Percentiles rank a stretch among this genome's conserved stretches.
Conservation (phyloP, 768 basidiomycete genomes). For the Termitomyces sp. region DNA sequence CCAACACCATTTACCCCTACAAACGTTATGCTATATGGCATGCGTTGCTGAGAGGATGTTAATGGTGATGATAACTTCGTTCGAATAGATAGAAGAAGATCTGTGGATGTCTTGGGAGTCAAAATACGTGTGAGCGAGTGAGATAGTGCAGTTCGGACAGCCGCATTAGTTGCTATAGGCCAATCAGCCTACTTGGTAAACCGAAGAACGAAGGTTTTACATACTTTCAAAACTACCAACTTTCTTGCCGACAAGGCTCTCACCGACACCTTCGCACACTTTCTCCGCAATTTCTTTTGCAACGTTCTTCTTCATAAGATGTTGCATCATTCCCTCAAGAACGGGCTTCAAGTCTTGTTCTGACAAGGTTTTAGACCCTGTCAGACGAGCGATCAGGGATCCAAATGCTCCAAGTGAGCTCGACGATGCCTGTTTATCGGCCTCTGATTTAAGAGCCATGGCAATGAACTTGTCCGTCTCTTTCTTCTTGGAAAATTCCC, state of each 20-base stretch:
- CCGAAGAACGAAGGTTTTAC: conserved; percentile 16
- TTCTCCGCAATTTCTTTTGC: conserved; percentile 94
- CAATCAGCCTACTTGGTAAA: conserved; percentile 11
- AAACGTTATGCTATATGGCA: conserved; percentile 92
- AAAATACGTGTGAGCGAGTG: conserved; percentile 88
- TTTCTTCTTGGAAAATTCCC: conserved; percentile 62
- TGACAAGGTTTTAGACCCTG: conserved; percentile 79
- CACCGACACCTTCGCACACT: conserved; percentile 91
- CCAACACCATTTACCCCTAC: conserved; percentile 99
- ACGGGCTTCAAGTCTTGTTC: conserved; percentile 84
- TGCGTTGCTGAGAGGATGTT: conserved; percentile 67
- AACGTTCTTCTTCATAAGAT: conserved; percentile 98
- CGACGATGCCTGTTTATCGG: conserved; percentile 28
- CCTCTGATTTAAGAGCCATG: conserved; percentile 46
- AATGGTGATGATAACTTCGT: conserved; percentile 77
- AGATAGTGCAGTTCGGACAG: conserved; percentile 80
- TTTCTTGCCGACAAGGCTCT: conserved; percentile 85
- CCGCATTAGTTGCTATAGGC: conserved; percentile 70
- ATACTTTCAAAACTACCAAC: conserved; percentile 86
- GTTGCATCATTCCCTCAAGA: conserved; percentile 92
- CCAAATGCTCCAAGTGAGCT: conserved; percentile 62
- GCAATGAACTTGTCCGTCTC: conserved; percentile 52
- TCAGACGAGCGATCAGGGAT: conserved; percentile 78
- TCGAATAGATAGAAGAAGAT: conserved; percentile 88
- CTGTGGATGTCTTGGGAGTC: conserved; percentile 97